phyloP scores from a whole-genome alignment of 306 rosid genomes.

The Sindora glabra region DNA sequence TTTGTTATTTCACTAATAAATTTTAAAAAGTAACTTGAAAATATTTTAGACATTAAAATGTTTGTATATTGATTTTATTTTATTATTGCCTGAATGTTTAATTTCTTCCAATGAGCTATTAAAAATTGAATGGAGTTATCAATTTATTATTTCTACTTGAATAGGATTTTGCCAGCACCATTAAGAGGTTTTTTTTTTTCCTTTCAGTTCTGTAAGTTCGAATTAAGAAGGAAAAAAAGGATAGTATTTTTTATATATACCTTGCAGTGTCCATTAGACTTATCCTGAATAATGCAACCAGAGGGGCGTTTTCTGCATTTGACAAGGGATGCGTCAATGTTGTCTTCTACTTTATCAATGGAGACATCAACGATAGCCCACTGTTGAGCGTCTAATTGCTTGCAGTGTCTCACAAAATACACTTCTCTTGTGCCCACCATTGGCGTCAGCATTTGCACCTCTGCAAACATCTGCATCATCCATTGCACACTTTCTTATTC shows the following conservation, averaged over 20 bases:
- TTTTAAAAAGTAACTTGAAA: too few relatives aligned
- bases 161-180: too few relatives aligned
- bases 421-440: constrained; percentile 90
- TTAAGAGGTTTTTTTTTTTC: too few relatives aligned
- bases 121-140: too few relatives aligned
- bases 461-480: constrained; percentile 89
- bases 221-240: too few relatives aligned
- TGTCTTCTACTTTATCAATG: constrained; percentile 84
- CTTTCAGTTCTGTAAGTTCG: too few relatives aligned
- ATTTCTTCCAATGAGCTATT: too few relatives aligned
- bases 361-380: constrained; percentile 97
- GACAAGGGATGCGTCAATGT: constrained; percentile 66
- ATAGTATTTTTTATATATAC: constrained; percentile 37
- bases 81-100: too few relatives aligned
- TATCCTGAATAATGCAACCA: constrained; percentile 92
- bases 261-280: constrained; percentile 95
- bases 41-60: too few relatives aligned
- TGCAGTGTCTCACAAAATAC: constrained; percentile 75
- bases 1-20: too few relatives aligned
- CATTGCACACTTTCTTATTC: neutral
- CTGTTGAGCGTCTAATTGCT: constrained; percentile 64
- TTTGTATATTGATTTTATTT: too few relatives aligned
- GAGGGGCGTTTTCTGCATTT: constrained; percentile 93
- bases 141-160: too few relatives aligned
- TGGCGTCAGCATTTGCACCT: constrained; percentile 92